phyloP scores from a whole-genome alignment of 257 asterid species.

The Cynanchum wilfordii region DNA sequence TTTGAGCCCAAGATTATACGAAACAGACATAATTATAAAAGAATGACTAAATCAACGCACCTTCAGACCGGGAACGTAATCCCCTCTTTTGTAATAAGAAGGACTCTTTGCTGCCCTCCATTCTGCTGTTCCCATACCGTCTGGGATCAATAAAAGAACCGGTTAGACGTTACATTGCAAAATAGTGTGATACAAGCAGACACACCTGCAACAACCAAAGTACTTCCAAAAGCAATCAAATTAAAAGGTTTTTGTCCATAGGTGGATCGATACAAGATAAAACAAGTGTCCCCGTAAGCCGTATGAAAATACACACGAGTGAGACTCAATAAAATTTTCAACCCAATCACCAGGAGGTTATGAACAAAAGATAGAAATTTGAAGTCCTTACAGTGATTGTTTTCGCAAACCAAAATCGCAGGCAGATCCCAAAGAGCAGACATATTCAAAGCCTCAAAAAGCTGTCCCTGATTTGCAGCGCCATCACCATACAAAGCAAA shows the following conservation, averaged over 20 bases:
- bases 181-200: neutral
- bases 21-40: neutral
- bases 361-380: neutral
- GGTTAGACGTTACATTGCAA: constrained; percentile 8
- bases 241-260: neutral
- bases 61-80: constrained; percentile 97
- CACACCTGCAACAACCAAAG: neutral
- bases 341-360: constrained; percentile 1
- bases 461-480: constrained; percentile 96
- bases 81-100: constrained; percentile 96
- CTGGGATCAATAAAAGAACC: constrained; percentile 37
- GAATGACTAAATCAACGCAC: constrained; percentile 22
- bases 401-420: constrained; percentile 94
- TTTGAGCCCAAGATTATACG: neutral
- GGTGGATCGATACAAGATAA: neutral
- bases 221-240: neutral
- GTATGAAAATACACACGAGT: neutral
- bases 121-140: constrained; percentile 99
- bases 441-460: constrained; percentile 96
- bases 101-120: constrained; percentile 99
- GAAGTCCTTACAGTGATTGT: constrained; percentile 75
- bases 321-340: constrained; percentile 4
- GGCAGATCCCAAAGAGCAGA: constrained; percentile 98
- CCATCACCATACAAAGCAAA: constrained; percentile 93
- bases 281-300: neutral